Base-by-base conservation (phyloP, 2,329 filamentous ascomycete genomes). In the Neopestalotiopsis rosae region DNA sequence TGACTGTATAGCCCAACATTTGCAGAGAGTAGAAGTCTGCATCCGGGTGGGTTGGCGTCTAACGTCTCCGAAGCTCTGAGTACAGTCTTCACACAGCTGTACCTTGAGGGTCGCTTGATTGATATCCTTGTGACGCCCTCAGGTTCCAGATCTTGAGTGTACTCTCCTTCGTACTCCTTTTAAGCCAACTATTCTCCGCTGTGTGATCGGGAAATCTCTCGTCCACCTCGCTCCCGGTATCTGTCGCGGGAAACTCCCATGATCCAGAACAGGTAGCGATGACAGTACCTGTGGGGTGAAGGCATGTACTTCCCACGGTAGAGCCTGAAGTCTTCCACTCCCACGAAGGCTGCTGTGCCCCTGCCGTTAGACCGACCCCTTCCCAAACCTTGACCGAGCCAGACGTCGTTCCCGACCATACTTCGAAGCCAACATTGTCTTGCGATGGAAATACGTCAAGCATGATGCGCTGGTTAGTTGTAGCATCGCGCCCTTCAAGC, bases 331-430 rank as follows among this genome's bases (percentile, higher is more conserved):
- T 75, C 68, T 87, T 73, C 84, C 86, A 89, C n/a, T 76, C 74
- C 86, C 87, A 89, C 0, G 81, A 78, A 3, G 83, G 81, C 32
- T 80, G 74, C 28, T 82, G 75, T 6, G 81, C 78, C 17, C 87
- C 88, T 59, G 81, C 83, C 2, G 71, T 72, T 52, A 76, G 79
- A 32, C 89, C 88, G 0, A 90, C 85, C 12, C 82, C 82, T 58
- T 91, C 87, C 86, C 88, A 91, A 6, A 90, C 84, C 59, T 82
- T 81, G n/a, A 90, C 85, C 3, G 78, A 74, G 1, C 90, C 89
- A 70, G 85, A 80, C 58, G 83, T 81, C 0, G 86, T 84, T 2
- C 89, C 90, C 5, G 87, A 87, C 89, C 89, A 91, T 61, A 91
- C 82, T 76, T 91, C 90, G 70, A 89, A 89, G 1, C 84, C 84